Percentiles rank a stretch among this genome's conserved stretches.
Evolutionary conservation across 228 moss, liverwort and hornwort species (phyloP).

Genomic region (Sphagnum magellanicum): DNA sequence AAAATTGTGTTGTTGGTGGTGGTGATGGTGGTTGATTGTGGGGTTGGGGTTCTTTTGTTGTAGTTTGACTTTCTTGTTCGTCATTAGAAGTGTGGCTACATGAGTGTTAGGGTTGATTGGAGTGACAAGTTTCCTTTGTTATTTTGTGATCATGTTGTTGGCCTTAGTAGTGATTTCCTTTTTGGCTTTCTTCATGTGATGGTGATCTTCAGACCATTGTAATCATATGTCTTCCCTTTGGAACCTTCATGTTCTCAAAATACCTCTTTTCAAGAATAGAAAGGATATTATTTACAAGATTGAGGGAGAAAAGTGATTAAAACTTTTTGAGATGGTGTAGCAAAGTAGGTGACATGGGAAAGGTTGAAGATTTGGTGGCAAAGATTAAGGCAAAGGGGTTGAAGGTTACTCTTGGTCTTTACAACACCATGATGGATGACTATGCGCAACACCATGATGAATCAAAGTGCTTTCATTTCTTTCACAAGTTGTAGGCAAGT

Average conservation of each 20-base stretch:
- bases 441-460: constrained; percentile 55
- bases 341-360: constrained; percentile 69
- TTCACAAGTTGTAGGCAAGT: constrained; percentile 49
- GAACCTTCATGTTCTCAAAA: no score
- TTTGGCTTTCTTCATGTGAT: no score
- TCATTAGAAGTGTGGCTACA: constrained; percentile 83
- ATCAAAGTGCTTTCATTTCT: constrained; percentile 42
- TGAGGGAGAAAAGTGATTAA: not conserved
- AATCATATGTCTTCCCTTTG: no score
- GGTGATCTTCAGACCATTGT: no score
- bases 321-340: constrained; percentile 21
- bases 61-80: constrained; percentile 94
- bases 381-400: constrained; percentile 65
- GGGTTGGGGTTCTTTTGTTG: constrained; percentile 1
- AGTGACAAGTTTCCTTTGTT: constrained; percentile 73
- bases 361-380: constrained; percentile 52
- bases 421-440: constrained; percentile 68
- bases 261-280: no score
- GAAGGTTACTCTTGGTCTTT: constrained; percentile 52
- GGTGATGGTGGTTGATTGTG: constrained; percentile 11
- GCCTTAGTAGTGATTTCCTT: constrained; percentile 52
- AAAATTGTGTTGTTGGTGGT: not conserved
- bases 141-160: constrained; percentile 79
- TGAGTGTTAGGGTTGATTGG: constrained; percentile 83
- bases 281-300: not conserved